phyloP scores from a whole-genome alignment of 257 asterid genomes.

The Solanum sejunctum region DNA sequence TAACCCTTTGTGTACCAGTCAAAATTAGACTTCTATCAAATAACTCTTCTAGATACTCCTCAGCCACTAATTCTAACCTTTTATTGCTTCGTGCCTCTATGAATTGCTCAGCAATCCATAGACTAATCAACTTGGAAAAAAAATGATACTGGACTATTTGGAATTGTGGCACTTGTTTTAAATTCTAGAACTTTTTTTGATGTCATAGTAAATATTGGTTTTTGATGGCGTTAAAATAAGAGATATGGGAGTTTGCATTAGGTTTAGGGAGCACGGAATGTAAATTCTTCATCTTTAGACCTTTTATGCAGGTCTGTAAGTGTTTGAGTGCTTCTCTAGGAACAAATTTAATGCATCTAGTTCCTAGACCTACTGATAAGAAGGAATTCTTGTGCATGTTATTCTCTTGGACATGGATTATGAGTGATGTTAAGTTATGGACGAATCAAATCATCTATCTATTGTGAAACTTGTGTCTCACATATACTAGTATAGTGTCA shows the following conservation, averaged over 20 bases:
- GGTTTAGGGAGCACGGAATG: neutral
- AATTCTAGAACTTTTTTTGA: neutral
- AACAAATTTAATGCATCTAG: neutral
- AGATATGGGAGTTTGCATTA: neutral
- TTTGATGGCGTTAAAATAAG: neutral
- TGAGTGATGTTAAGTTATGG: neutral
- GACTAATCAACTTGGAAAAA: neutral
- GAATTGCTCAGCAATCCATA: slow-evolving; percentile 7
- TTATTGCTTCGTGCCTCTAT: neutral
- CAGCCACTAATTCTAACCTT: neutral
- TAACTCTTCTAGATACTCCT: neutral
- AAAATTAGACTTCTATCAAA: neutral
- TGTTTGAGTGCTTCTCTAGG: neutral
- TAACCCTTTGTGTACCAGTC: neutral
- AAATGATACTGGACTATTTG: neutral
- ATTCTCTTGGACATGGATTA: neutral
- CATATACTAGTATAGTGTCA: neutral
- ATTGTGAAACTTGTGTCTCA: neutral
- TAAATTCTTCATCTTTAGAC: neutral
- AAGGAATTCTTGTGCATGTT: neutral
- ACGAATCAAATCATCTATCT: neutral
- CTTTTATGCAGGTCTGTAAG: neutral
- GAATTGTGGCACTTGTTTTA: neutral
- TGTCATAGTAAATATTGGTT: neutral
- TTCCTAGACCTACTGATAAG: neutral